Conservation (phyloP, 192 early-diverging fungal species). For the Coemansia sp. region DNA sequence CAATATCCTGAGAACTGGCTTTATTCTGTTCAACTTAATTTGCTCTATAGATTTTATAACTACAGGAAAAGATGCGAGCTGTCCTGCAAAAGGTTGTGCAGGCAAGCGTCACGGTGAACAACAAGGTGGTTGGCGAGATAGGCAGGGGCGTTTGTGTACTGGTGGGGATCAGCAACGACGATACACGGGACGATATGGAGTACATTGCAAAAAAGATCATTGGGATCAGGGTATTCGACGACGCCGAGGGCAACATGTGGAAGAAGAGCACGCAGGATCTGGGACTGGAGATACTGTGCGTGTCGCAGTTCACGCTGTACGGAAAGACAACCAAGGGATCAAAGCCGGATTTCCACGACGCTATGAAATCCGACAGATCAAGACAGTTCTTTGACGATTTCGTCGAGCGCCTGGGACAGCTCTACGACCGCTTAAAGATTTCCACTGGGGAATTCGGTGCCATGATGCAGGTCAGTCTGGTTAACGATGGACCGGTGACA, state of each 20-base stretch:
- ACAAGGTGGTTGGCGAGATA: conserved; percentile 75
- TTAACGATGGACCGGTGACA: conserved; percentile 81
- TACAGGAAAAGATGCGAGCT: conserved; percentile 56
- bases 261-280: conserved; percentile 75
- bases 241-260: conserved; percentile 71
- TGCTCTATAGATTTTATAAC: not conserved
- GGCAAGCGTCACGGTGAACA: conserved; percentile 75
- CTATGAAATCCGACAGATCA: conserved; percentile 74
- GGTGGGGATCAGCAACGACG: conserved; percentile 68
- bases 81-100: conserved; percentile 64
- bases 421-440: conserved; percentile 67
- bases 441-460: conserved; percentile 90
- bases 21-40: not conserved
- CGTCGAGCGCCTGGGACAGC: conserved; percentile 63
- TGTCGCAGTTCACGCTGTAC: conserved; percentile 94
- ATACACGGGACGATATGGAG: conserved; percentile 75
- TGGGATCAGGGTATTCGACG: conserved; percentile 76
- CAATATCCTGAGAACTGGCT: not conserved
- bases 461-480: conserved; percentile 92
- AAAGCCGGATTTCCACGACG: conserved; percentile 93
- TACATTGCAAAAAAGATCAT: conserved; percentile 86
- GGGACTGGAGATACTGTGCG: conserved; percentile 76
- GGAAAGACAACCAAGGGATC: conserved; percentile 75
- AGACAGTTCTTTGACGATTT: conserved; percentile 77
- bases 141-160: conserved; percentile 76